Evolutionary conservation across 805 yeast genomes (phyloP).

Genomic region (Candida easanensis): DNA sequence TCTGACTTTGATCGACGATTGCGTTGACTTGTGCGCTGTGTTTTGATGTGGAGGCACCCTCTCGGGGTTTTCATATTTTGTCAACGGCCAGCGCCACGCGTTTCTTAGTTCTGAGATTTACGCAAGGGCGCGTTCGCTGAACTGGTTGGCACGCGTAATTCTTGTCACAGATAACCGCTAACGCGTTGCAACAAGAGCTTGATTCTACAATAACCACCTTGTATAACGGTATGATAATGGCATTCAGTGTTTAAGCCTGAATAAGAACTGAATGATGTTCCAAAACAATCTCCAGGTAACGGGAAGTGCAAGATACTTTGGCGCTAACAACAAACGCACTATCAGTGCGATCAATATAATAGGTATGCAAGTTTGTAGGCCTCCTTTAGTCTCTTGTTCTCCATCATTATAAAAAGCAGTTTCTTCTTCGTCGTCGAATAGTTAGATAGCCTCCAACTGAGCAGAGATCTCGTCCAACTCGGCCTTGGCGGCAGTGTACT

Average conservation of each 20-base stretch:
- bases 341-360: conserved; percentile 4
- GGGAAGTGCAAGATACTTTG: neutral
- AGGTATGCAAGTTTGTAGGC: conserved; percentile 3
- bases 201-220: neutral
- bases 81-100: neutral
- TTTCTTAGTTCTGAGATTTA: conserved; percentile 5
- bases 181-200: neutral
- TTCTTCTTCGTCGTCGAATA: conserved; percentile 1
- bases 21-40: neutral
- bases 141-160: neutral
- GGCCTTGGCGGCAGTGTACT: conserved; percentile 80
- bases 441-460: conserved; percentile 68
- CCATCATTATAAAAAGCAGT: neutral
- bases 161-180: neutral
- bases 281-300: conserved; percentile 4
- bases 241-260: conserved; percentile 6
- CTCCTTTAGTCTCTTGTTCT: neutral
- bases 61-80: neutral
- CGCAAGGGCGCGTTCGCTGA: neutral
- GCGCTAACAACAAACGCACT: conserved; percentile 1
- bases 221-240: conserved; percentile 1
- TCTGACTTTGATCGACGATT: neutral
- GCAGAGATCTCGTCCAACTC: conserved; percentile 96
- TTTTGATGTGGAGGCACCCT: conserved; percentile 1
- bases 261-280: conserved; percentile 8